A percentile compares a stretch with the other conserved stretches of the same genome.
These are phyloP conservation scores for Aspergillus tubingensis DNA, from an alignment of 2,329 filamentous ascomycete genomes.

Conservation along the genomic window DNA sequence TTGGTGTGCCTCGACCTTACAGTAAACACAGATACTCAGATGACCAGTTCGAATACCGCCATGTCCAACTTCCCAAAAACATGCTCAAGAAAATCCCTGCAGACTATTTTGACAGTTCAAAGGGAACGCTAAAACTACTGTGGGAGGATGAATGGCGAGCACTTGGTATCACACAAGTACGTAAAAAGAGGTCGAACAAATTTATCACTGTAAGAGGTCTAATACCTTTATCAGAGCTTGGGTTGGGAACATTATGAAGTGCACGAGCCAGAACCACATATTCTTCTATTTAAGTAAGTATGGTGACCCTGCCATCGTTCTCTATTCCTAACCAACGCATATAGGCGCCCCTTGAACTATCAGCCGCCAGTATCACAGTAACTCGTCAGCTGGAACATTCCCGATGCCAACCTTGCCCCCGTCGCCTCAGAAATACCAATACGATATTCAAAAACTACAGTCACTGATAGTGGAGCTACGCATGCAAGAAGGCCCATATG, in stretches of 20 bases:
- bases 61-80: slow-evolving; percentile 94
- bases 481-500: slow-evolving; percentile 16
- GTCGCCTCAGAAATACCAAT: not conserved
- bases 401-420: slow-evolving; percentile 4
- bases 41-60: slow-evolving; percentile 90
- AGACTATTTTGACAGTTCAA: slow-evolving; percentile 85
- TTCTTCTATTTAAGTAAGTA: slow-evolving; percentile 94
- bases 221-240: slow-evolving; percentile 67
- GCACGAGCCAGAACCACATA: slow-evolving; percentile 97
- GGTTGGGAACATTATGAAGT: slow-evolving; percentile 99
- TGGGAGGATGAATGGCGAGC: slow-evolving; percentile 99
- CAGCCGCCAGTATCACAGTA: slow-evolving; percentile 61
- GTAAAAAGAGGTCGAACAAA: slow-evolving; percentile 23
- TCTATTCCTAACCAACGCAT: slow-evolving; percentile 23
- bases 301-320: slow-evolving; percentile 23
- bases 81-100: slow-evolving; percentile 97
- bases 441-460: slow-evolving; percentile 4
- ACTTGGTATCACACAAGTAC: slow-evolving; percentile 93
- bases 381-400: slow-evolving; percentile 7
- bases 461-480: slow-evolving; percentile 4
- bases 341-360: slow-evolving; percentile 80
- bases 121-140: slow-evolving; percentile 91
- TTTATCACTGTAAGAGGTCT: not conserved
- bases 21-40: slow-evolving; percentile 80
- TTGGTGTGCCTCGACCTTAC: slow-evolving; percentile 11